Conservation (phyloP, 495 filamentous ascomycete species). For the Coniosporium apollinis region DNA sequence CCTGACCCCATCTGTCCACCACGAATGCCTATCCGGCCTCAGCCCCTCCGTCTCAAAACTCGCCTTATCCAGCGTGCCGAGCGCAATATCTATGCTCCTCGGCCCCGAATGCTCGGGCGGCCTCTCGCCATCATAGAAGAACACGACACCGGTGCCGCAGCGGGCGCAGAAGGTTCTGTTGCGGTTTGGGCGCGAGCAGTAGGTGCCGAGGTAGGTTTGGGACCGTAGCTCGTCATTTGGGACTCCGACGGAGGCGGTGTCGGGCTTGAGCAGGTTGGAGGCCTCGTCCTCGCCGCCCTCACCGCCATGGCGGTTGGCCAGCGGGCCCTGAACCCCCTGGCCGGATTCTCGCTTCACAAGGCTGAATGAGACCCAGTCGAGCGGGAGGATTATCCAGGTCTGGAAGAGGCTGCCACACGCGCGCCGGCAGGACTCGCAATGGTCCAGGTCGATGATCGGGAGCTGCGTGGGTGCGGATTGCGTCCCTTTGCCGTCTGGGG, state of each 20-base stretch:
- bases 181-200: slow-evolving; percentile 1
- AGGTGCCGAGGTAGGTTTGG: slow-evolving; percentile 6
- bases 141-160: slow-evolving; percentile 13
- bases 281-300: too few species aligned
- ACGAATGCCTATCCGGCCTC: slow-evolving; percentile 11
- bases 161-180: slow-evolving; percentile 14
- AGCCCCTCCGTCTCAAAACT: slow-evolving; percentile 6
- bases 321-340: too few species aligned
- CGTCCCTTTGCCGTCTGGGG: too few species aligned
- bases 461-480: too few species aligned
- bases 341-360: too few species aligned
- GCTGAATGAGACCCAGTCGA: neutral
- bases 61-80: slow-evolving; percentile 13
- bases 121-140: slow-evolving; percentile 4
- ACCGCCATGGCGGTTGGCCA: too few species aligned
- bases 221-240: neutral
- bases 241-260: slow-evolving; percentile 2
- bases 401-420: slow-evolving; percentile 13
- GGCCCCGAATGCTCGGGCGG: slow-evolving; percentile 1
- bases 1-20: slow-evolving; percentile 11
- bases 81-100: slow-evolving; percentile 9
- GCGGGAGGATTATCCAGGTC: slow-evolving; percentile 5
- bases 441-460: slow-evolving; percentile 13
- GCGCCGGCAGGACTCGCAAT: slow-evolving; percentile 21
- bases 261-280: too few species aligned